Conservation (phyloP, 1,139 yeast genomes). For the Groenewaldozyma sp. region DNA sequence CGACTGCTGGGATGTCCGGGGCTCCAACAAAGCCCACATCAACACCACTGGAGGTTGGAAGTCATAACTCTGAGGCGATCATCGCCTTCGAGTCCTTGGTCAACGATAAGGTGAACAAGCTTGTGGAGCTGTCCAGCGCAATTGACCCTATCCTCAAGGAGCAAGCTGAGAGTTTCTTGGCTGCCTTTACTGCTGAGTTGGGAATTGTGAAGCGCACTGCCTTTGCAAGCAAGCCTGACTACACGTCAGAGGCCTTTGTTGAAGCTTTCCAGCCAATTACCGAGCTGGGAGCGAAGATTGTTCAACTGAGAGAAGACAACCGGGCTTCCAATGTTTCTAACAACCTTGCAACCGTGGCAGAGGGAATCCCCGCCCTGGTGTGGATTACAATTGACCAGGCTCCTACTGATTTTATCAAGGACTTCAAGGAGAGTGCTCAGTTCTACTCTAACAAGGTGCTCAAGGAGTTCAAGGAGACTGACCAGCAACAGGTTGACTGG, state of each 20-base stretch:
- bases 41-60: slow-evolving; percentile 13
- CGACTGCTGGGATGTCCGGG: slow-evolving; percentile 13
- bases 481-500: slow-evolving; percentile 68
- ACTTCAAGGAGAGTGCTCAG: slow-evolving; percentile 83
- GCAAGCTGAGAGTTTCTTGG: slow-evolving; percentile 45
- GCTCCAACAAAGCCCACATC: slow-evolving; percentile 16
- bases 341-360: slow-evolving; percentile 75
- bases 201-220: slow-evolving; percentile 51
- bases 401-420: slow-evolving; percentile 64
- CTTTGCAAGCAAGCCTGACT: slow-evolving; percentile 55
- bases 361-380: slow-evolving; percentile 82
- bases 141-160: slow-evolving; percentile 59
- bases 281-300: slow-evolving; percentile 47
- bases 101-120: slow-evolving; percentile 47
- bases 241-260: slow-evolving; percentile 39
- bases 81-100: slow-evolving; percentile 48
- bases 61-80: slow-evolving; percentile 13
- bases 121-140: slow-evolving; percentile 45
- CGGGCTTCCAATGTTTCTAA: slow-evolving; percentile 56
- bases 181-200: slow-evolving; percentile 54
- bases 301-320: slow-evolving; percentile 61
- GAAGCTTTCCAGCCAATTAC: slow-evolving; percentile 64
- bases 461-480: slow-evolving; percentile 71
- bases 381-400: slow-evolving; percentile 76
- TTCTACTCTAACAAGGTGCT: slow-evolving; percentile 89